Evolutionary conservation across 345 rosid species (phyloP).

Genomic region (Gossypium sturtianum): DNA sequence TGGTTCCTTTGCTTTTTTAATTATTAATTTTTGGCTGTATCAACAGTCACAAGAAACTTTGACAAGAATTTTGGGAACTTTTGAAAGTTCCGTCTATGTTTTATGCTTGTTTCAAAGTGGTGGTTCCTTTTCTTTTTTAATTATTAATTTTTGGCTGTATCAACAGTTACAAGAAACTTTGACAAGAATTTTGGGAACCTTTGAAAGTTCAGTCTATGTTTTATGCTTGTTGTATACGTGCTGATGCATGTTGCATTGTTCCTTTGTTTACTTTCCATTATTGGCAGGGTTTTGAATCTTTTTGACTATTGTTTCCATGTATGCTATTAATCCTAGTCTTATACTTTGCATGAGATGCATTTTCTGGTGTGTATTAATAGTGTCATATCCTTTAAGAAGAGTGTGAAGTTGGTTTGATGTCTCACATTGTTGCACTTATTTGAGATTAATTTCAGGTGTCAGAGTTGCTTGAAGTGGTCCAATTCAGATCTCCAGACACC

Average conservation of each 20-base stretch:
- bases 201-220: background rate
- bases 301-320: background rate
- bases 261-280: background rate
- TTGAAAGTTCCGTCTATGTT: background rate
- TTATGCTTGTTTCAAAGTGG: background rate
- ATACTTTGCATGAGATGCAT: background rate
- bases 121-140: background rate
- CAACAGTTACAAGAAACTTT: background rate
- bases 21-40: background rate
- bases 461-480: conserved; percentile 80
- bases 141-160: background rate
- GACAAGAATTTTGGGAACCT: background rate
- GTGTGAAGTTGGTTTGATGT: background rate
- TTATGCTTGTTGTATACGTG: background rate
- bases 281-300: background rate
- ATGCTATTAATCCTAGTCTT: background rate
- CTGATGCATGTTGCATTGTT: background rate
- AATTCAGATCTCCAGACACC: conserved; percentile 81
- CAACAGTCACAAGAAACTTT: background rate
- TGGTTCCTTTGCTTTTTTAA: background rate
- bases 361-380: background rate
- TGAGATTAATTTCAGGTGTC: conserved; percentile 48
- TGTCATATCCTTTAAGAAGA: background rate
- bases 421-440: conserved; percentile 7
- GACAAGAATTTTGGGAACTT: background rate